A percentile compares a stretch with the other conserved stretches of the same genome.
Evolutionary conservation across 441 rosid genomes (phyloP).

Genomic region (Iberis amara): DNA sequence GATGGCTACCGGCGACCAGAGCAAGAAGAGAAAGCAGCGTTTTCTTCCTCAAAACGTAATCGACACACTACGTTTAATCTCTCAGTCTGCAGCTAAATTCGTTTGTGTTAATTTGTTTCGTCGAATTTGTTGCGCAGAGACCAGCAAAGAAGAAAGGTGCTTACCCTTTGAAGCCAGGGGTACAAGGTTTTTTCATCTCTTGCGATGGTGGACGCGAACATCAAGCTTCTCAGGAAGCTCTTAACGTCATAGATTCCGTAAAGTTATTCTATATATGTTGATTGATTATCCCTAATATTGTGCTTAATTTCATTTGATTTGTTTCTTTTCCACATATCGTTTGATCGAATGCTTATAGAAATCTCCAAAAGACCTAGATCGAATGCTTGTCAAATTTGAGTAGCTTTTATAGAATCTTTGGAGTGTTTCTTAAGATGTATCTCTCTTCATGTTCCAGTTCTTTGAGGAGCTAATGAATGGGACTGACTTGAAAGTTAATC

Average conservation of each 20-base stretch:
- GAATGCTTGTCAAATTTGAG: conserved; percentile 5
- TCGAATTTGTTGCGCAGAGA: conserved; percentile 34
- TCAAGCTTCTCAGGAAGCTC: conserved; percentile 82
- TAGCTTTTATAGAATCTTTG: background rate
- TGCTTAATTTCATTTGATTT: background rate
- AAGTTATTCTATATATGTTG: background rate
- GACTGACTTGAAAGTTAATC: conserved; percentile 35
- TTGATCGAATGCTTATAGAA: too few relatives aligned
- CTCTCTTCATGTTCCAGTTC: conserved; percentile 41
- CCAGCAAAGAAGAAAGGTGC: conserved; percentile 76
- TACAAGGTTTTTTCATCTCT: conserved; percentile 83
- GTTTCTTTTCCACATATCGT: background rate
- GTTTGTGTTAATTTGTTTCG: too few relatives aligned
- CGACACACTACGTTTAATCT: background rate
- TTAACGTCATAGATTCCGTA: conserved; percentile 80
- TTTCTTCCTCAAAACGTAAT: conserved; percentile 64
- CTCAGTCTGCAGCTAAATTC: background rate
- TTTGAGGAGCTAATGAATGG: conserved; percentile 69
- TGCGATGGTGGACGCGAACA: conserved; percentile 89
- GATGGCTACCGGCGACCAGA: conserved; percentile 49
- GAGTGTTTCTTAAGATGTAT: conserved; percentile 1
- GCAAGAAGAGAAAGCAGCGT: conserved; percentile 70
- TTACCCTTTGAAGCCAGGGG: conserved; percentile 76
- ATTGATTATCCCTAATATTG: too few relatives aligned
- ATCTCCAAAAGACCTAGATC: background rate